These are phyloP conservation scores for Lanmaoa pseudosensibilis DNA, from an alignment of 768 basidiomycete species.

Conservation along the genomic window DNA sequence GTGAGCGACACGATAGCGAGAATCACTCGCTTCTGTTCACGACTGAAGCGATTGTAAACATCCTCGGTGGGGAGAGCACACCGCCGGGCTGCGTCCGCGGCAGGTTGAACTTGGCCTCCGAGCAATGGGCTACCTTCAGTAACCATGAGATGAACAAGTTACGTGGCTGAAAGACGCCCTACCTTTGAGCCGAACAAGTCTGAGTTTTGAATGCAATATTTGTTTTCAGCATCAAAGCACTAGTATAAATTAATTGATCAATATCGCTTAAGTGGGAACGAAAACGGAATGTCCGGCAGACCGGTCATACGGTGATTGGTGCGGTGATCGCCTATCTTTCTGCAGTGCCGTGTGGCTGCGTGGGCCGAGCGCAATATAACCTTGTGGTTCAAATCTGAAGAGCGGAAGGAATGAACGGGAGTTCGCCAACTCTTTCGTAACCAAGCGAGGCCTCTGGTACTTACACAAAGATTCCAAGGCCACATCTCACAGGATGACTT, in stretches of 20 bases:
- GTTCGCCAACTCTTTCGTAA: too few relatives aligned
- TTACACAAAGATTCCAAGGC: too few relatives aligned
- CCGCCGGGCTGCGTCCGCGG: not conserved
- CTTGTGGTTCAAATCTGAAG: too few relatives aligned
- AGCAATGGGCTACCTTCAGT: constrained; percentile 33
- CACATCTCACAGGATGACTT: too few relatives aligned
- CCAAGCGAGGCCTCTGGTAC: too few relatives aligned
- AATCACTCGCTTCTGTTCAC: constrained; percentile 50
- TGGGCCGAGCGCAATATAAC: not conserved
- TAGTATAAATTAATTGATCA: not conserved
- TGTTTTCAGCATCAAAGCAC: too few relatives aligned
- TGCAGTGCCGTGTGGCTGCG: too few relatives aligned
- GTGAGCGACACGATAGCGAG: constrained; percentile 57
- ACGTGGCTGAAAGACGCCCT: not conserved
- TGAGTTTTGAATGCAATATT: not conserved
- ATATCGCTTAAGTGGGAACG: not conserved
- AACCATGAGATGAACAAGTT: constrained; percentile 15
- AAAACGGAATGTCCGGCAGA: not conserved
- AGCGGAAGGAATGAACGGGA: too few relatives aligned
- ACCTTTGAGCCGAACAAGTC: not conserved
- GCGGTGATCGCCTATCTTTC: not conserved
- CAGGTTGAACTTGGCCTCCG: constrained; percentile 2
- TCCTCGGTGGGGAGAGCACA: constrained; percentile 22
- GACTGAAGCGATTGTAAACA: constrained; percentile 61
- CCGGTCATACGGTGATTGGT: too few relatives aligned